phyloP scores from a whole-genome alignment of 306 rosid genomes.

The Rosa chinensis region DNA sequence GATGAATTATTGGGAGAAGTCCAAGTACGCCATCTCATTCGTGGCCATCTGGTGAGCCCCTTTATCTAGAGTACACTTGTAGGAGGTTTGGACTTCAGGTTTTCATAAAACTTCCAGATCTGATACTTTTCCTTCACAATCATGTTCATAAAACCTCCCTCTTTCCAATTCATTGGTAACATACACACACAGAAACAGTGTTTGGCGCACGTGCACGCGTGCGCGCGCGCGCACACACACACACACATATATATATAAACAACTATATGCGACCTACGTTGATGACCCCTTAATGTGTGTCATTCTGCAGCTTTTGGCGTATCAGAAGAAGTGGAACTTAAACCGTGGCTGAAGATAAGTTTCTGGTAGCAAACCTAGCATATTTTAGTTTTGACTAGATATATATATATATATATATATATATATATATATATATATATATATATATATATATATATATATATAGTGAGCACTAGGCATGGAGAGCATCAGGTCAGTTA shows the following conservation, averaged over 20 bases:
- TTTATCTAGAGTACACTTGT: slow-evolving; percentile 8
- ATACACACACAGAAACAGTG: background rate
- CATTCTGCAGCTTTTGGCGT: slow-evolving; percentile 59
- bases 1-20: slow-evolving; percentile 63
- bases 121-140: background rate
- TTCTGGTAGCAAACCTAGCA: background rate
- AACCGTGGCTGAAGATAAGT: slow-evolving; percentile 20
- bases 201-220: background rate
- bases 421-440: slow-evolving; percentile 9
- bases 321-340: slow-evolving; percentile 47
- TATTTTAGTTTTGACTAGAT: background rate
- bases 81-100: background rate
- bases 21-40: slow-evolving; percentile 16
- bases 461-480: slow-evolving; percentile 19
- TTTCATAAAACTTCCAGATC: background rate
- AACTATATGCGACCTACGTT: background rate
- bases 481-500: slow-evolving; percentile 22
- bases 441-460: slow-evolving; percentile 9
- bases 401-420: slow-evolving; percentile 16
- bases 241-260: background rate
- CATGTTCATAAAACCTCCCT: background rate
- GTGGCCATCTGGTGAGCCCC: slow-evolving; percentile 60
- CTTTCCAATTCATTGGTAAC: background rate
- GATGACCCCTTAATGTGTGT: slow-evolving; percentile 1
- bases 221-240: background rate